Conservation (phyloP, 2,329 filamentous ascomycete species). For the Fusarium coffeatum region DNA sequence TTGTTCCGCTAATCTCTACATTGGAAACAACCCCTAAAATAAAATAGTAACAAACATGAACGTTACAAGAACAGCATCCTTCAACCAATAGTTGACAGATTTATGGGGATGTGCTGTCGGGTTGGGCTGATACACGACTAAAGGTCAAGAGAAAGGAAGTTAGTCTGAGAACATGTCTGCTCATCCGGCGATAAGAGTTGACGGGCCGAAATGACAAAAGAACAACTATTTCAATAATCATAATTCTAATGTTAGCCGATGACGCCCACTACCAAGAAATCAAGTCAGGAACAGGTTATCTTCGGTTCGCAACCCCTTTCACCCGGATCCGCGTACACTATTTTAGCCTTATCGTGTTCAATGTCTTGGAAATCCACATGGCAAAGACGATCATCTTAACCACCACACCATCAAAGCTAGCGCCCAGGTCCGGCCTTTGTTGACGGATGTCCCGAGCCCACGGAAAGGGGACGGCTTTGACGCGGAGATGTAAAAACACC, state of each 20-base stretch:
- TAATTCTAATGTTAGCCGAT: background rate
- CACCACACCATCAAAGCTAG: background rate
- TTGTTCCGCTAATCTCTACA: background rate
- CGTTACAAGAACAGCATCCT: background rate
- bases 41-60: background rate
- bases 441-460: background rate
- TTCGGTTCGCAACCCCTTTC: background rate
- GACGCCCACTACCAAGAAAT: background rate
- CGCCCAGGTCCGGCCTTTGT: background rate
- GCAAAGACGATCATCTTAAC: background rate
- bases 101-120: background rate
- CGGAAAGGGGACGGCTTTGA: background rate
- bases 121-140: background rate
- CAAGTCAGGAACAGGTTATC: background rate
- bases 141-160: no score
- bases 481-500: background rate
- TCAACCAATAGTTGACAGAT: background rate
- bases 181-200: no score
- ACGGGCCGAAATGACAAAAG: background rate
- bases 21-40: background rate
- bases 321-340: background rate
- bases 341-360: background rate
- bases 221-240: no score
- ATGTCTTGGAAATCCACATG: background rate
- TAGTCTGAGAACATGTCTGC: no score